Base-by-base conservation (phyloP, 202 grass and related monocot species). In the Musa balbisiana region DNA sequence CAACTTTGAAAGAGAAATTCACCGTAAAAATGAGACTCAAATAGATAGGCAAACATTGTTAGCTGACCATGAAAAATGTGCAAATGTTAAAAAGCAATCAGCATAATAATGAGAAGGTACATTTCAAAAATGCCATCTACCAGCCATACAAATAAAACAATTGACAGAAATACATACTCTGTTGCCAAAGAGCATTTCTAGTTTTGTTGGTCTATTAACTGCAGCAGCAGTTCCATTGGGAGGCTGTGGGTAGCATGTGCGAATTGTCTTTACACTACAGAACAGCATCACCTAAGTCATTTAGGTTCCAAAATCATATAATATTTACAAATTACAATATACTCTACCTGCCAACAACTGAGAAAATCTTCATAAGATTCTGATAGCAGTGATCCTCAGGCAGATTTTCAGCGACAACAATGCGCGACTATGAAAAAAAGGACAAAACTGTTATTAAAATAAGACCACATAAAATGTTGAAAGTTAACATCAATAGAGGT, bases 341-440 rank as follows among this genome's bases (percentile, higher is more conserved):
- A 49, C 52, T 77, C 81, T 88, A 99, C 95, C 91, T 95, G 79
- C 95, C 95, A 80, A 88, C 91, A 85, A 73, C 26, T 78, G 95
- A 99, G 86, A 99, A 99, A 60, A 99, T 78, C 82, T 89, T 99
- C 95, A 99, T 90, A 79, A 99, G 84, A 64, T 99, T 99, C 72
- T 95, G 95, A 87, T 99, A 95, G 83, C 89, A 95, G 84, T 95
- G 95, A 87, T 99, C 95, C 78, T 95, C 95, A 77, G 95, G 95
- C 69, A 99, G 82, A 83, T 99, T 99, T 86, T 99, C 95, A 68
- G 89, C 91, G 60, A 99, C 95, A 72, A 99, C 87, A 75, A 99
- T 99, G 33, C 95, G 91, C 27, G 91, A 87, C 95, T 99, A 84
- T 3, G 51, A 69, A 82, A 3, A 72, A 27, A 49, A 0, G 27